A percentile compares a stretch with the other conserved stretches of the same genome.
Conservation (phyloP, 2,329 filamentous ascomycete species). For the Ceratocystis colombiana region DNA sequence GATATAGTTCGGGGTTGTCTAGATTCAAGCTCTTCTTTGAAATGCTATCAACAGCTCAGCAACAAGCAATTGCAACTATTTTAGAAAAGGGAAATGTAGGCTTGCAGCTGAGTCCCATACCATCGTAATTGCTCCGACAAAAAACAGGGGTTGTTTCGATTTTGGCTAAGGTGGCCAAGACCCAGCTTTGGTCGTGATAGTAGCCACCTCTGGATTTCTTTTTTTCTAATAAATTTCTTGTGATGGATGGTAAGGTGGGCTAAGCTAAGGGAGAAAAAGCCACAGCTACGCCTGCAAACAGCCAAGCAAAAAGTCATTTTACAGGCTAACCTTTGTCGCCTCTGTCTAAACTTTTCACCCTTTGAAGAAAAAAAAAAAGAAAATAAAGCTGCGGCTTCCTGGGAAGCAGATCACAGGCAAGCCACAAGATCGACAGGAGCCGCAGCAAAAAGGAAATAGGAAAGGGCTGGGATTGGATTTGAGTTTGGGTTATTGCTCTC, state of each 20-base stretch:
- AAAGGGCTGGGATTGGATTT: conserved; percentile 12
- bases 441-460: conserved; percentile 11
- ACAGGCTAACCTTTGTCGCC: not conserved
- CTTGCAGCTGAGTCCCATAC: not conserved
- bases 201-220: not conserved
- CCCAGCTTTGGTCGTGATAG: not conserved
- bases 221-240: not conserved
- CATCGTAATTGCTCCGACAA: not conserved
- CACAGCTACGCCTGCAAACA: conserved; percentile 2
- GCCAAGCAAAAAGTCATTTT: not conserved
- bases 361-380: not conserved
- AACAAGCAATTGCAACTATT: not conserved
- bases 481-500: not conserved
- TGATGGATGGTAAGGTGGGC: not conserved
- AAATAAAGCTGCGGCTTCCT: not conserved
- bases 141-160: not conserved
- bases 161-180: not conserved
- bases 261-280: not conserved
- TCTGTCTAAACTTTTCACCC: not conserved
- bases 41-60: not conserved
- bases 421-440: conserved; percentile 14
- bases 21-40: too few species aligned
- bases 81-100: not conserved
- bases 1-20: too few species aligned
- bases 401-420: conserved; percentile 14